Base-by-base conservation (phyloP, 2,329 filamentous ascomycete species). In the Stachybotrys echinatus region DNA sequence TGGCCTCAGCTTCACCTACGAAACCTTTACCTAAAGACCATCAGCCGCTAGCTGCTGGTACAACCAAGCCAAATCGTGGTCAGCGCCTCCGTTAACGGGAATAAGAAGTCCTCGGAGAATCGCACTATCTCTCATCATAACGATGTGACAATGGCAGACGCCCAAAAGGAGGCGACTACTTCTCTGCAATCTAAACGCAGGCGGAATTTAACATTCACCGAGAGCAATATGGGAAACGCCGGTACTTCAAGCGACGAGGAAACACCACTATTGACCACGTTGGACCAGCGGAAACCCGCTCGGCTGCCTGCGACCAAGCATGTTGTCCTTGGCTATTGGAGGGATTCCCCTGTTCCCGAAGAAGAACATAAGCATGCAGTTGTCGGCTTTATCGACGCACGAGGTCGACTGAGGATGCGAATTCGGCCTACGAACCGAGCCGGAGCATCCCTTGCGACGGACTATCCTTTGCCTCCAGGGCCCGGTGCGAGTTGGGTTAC, bases 401-500 rank as follows among this genome's bases (percentile, higher is more conserved):
- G 80, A 18, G 81, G 84, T 48, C 74, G 81, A 2, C 72, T 85
- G 2, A 78, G 82, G 22, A 84, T 80, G 2, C 74, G 80, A 6
- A 77, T 84, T 38, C 77, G 81, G 57, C 67, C 70, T 0, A 66
- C 69, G 45, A 80, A 74, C 42, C 72, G 75, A 20, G 59, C 65
- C 2, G 79, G 79, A 12, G 71, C 76, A 12, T 58, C 68, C 3
- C 68, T 84, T 23, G 67, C 73, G 6, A 61, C 69, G 39, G 67
- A 72, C 23, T 73, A 73, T 59, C 68, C 79, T 27, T 58, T 81
- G 4, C 81, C 80, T 1, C 74, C 78, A 3, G 81, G 80, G 1
- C 78, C 80, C 2, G 81, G 81, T 20, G 81, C 79, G 48, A 83
- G 80, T 60, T 85, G 81, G 81, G 80, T 84, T 21, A 84, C 80